These are phyloP conservation scores for Phaeomoniella chlamydospora DNA, from an alignment of 2,329 filamentous ascomycete species.

Conservation along the genomic window DNA sequence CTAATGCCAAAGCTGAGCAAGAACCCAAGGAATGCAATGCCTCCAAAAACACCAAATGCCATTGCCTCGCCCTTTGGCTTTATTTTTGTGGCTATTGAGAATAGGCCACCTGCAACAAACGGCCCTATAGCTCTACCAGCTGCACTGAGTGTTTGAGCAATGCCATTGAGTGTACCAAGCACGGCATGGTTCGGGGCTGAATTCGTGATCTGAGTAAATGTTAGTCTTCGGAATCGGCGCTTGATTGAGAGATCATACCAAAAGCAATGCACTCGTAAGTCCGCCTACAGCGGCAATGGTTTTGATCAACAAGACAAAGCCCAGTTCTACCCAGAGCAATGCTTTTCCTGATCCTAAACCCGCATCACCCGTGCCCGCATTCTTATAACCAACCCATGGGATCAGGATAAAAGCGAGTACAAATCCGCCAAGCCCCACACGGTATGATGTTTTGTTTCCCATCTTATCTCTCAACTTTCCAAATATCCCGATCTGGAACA, in stretches of 20 bases:
- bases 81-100: constrained; percentile 61
- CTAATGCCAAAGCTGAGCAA: constrained; percentile 64
- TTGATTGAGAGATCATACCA: constrained; percentile 38
- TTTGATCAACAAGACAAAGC: constrained; percentile 67
- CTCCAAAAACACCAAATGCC: constrained; percentile 78
- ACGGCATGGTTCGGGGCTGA: constrained; percentile 74
- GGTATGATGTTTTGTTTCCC: constrained; percentile 77
- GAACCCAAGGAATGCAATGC: constrained; percentile 68
- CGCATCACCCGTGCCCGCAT: constrained; percentile 33
- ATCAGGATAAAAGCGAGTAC: constrained; percentile 72
- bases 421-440: constrained; percentile 63
- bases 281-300: constrained; percentile 83
- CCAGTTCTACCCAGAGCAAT: constrained; percentile 72
- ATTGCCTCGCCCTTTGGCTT: constrained; percentile 70
- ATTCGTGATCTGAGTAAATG: constrained; percentile 64
- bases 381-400: constrained; percentile 74
- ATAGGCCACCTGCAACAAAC: constrained; percentile 74
- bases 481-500: constrained; percentile 82
- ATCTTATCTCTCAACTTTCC: constrained; percentile 61
- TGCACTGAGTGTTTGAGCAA: constrained; percentile 86
- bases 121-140: constrained; percentile 80
- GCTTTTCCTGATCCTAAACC: constrained; percentile 43
- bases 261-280: constrained; percentile 70
- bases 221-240: constrained; percentile 1
- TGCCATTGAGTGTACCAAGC: constrained; percentile 78